These are phyloP conservation scores for Piedraia hortae DNA, from an alignment of 2,329 filamentous ascomycete genomes.

Conservation along the genomic window DNA sequence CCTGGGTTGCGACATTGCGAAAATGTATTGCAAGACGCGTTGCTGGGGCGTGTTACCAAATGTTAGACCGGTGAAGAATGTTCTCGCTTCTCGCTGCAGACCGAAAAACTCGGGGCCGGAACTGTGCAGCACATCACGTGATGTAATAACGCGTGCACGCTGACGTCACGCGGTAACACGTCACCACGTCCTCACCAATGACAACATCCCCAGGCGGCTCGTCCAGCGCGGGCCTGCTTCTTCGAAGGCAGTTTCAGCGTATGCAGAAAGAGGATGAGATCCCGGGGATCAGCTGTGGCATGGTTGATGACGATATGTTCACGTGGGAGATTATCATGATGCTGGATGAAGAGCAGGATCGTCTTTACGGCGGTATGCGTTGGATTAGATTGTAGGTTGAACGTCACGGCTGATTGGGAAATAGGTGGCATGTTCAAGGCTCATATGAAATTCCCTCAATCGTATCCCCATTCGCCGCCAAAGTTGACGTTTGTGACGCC, in stretches of 20 bases:
- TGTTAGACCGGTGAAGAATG: too few relatives aligned
- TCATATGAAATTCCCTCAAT: slow-evolving; percentile 50
- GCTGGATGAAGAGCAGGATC: slow-evolving; percentile 54
- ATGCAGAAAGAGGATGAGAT: slow-evolving; percentile 83
- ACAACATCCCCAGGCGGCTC: slow-evolving; percentile 7
- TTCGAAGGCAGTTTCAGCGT: slow-evolving; percentile 68
- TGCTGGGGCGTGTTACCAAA: too few relatives aligned
- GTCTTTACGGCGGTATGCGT: slow-evolving; percentile 87
- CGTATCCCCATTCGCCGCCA: slow-evolving; percentile 71
- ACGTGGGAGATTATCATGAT: slow-evolving; percentile 99
- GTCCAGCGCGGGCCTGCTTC: slow-evolving; percentile 38
- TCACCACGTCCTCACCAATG: too few relatives aligned
- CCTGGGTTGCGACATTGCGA: too few relatives aligned
- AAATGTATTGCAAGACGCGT: too few relatives aligned
- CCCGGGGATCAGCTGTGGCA: slow-evolving; percentile 74
- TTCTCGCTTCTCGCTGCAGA: too few relatives aligned
- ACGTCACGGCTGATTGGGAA: too few relatives aligned
- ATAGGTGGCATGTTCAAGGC: slow-evolving; percentile 85
- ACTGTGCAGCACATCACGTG: too few relatives aligned
- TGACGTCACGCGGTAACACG: too few relatives aligned
- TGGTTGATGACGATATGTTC: slow-evolving; percentile 68
- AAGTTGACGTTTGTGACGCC: slow-evolving; percentile 66
- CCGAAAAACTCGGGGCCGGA: too few relatives aligned
- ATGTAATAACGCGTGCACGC: too few relatives aligned
- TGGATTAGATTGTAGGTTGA: slow-evolving; percentile 10